Conservation (phyloP, 257 asterid genomes). For the Scutellaria minor region DNA sequence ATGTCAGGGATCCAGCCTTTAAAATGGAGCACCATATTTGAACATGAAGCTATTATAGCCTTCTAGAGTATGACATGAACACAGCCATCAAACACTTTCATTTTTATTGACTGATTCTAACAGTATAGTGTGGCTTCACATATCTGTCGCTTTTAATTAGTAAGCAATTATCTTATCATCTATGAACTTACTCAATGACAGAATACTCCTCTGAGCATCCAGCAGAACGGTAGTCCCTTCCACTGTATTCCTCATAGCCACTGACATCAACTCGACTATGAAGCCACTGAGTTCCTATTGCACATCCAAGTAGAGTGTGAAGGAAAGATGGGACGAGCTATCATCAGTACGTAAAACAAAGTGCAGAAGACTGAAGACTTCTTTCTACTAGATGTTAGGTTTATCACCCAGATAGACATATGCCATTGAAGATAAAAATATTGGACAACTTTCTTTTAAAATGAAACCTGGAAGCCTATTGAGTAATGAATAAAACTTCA, state of each 20-base stretch:
- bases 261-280: slow-evolving; percentile 82
- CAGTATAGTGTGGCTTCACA: not conserved
- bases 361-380: not conserved
- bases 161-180: not conserved
- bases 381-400: not conserved
- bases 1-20: not conserved
- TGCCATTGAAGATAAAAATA: too few species aligned
- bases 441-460: slow-evolving; percentile 1
- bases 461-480: slow-evolving; percentile 10
- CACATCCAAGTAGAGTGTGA: slow-evolving; percentile 32
- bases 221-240: slow-evolving; percentile 83
- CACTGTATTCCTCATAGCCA: slow-evolving; percentile 95
- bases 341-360: not conserved
- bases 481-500: slow-evolving; percentile 7
- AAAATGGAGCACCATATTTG: not conserved
- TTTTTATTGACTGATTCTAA: not conserved
- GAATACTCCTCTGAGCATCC: slow-evolving; percentile 92
- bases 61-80: too few species aligned
- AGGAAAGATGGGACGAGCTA: slow-evolving; percentile 12
- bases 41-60: not conserved
- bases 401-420: too few species aligned
- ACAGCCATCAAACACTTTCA: not conserved
- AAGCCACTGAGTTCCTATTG: slow-evolving; percentile 95
- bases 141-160: not conserved
- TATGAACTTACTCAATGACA: slow-evolving; percentile 70